A percentile compares a stretch with the other conserved stretches of the same genome.
Conservation (phyloP, 192 early-diverging fungal genomes). For the Coemansia interrupta region DNA sequence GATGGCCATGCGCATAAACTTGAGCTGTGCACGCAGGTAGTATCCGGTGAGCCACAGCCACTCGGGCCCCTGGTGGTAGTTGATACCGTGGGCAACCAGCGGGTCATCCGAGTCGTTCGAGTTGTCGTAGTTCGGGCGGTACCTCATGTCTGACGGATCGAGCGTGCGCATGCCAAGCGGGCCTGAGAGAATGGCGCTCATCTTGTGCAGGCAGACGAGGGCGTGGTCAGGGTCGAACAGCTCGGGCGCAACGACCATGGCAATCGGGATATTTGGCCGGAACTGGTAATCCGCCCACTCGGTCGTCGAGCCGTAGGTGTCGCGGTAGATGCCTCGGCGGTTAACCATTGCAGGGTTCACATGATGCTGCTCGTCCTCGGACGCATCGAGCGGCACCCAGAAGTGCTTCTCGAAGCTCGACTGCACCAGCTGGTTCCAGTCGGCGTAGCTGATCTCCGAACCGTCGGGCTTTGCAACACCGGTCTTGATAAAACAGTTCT, state of each 20-base stretch:
- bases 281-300: conserved; percentile 89
- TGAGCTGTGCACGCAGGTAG: conserved; percentile 81
- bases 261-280: conserved; percentile 85
- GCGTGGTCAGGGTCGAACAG: conserved; percentile 81
- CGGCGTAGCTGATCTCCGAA: conserved; percentile 55
- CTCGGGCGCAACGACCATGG: conserved; percentile 94
- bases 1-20: conserved; percentile 57
- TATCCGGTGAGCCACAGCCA: conserved; percentile 93
- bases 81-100: conserved; percentile 90
- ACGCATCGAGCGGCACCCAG: conserved; percentile 78
- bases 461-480: conserved; percentile 50
- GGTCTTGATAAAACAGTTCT: conserved; percentile 42
- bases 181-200: conserved; percentile 66
- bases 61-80: conserved; percentile 98
- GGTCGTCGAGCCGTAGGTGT: conserved; percentile 68
- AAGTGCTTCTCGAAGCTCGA: conserved; percentile 82
- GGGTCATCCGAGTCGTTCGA: conserved; percentile 80
- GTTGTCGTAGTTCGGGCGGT: conserved; percentile 93
- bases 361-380: conserved; percentile 61
- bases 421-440: conserved; percentile 81
- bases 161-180: conserved; percentile 94
- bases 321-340: conserved; percentile 93
- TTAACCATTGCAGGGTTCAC: conserved; percentile 62
- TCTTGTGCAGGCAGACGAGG: conserved; percentile 61
- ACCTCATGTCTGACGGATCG: conserved; percentile 90